phyloP scores from a whole-genome alignment of 108 stramenopile species.

The Nannochloropsis oceanica region DNA sequence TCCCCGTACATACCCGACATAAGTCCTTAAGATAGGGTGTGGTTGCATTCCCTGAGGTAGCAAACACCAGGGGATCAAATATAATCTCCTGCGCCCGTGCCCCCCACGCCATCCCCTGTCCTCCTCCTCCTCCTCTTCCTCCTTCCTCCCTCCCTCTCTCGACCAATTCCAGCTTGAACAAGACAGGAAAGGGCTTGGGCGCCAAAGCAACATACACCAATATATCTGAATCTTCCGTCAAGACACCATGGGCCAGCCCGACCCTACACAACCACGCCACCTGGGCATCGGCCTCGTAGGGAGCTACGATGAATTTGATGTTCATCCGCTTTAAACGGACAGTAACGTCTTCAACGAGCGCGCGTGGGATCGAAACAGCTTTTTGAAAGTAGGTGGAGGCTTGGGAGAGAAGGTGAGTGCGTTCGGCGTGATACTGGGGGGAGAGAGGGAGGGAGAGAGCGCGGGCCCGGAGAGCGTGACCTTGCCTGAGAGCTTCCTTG shows the following conservation, averaged over 20 bases:
- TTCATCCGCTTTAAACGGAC: background rate
- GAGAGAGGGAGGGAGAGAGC: background rate
- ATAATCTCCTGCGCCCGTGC: background rate
- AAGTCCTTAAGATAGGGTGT: background rate
- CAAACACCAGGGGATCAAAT: background rate
- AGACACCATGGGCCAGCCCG: constrained; percentile 27
- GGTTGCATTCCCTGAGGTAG: background rate
- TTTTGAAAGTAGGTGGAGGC: constrained; percentile 32
- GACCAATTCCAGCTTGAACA: constrained; percentile 33
- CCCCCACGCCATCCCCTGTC: background rate
- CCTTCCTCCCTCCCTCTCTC: background rate
- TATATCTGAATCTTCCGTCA: constrained; percentile 31
- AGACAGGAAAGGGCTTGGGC: constrained; percentile 8
- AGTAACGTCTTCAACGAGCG: background rate
- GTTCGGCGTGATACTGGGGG: background rate
- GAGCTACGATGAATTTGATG: constrained; percentile 26
- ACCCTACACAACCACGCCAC: constrained; percentile 17
- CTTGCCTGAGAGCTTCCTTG: constrained; percentile 10
- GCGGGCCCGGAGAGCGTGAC: background rate
- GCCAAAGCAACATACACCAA: constrained; percentile 18
- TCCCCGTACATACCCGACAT: background rate
- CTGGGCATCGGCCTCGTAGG: constrained; percentile 38
- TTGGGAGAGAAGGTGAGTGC: constrained; percentile 9
- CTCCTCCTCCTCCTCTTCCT: background rate
- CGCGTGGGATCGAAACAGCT: background rate